Evolutionary conservation across 805 yeast species (phyloP).

Genomic region (Ogataea populi-albae): DNA sequence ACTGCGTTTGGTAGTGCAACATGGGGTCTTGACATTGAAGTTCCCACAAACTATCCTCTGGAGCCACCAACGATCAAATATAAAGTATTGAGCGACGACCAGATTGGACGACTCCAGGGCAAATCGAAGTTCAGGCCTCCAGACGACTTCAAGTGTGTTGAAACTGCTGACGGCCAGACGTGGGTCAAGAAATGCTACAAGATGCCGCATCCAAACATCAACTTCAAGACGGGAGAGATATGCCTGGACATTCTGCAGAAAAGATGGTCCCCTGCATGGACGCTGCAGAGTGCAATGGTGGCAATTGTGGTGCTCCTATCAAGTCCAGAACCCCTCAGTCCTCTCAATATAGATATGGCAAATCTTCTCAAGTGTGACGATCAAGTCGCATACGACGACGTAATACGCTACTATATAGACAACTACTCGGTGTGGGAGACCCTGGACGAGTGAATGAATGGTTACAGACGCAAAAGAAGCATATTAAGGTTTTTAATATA

Average conservation of each 20-base stretch:
- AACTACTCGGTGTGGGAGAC: constrained; percentile 20
- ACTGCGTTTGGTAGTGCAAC: constrained; percentile 52
- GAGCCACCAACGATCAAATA: constrained; percentile 58
- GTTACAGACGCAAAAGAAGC: too few species aligned
- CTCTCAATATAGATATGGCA: constrained; percentile 68
- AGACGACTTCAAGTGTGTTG: not conserved
- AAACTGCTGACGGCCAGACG: not conserved
- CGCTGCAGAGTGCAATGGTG: constrained; percentile 49
- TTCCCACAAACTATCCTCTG: constrained; percentile 53
- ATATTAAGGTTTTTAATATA: constrained; percentile 1
- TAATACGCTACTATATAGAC: constrained; percentile 39
- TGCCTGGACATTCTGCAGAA: constrained; percentile 62
- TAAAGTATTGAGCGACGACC: constrained; percentile 14
- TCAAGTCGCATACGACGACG: constrained; percentile 38
- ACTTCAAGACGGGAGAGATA: constrained; percentile 59
- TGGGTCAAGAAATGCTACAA: constrained; percentile 18
- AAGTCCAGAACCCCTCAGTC: constrained; percentile 70
- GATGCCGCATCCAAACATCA: constrained; percentile 50
- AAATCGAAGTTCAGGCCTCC: not conserved
- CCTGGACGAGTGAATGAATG: constrained; percentile 7
- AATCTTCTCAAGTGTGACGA: constrained; percentile 53
- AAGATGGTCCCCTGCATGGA: constrained; percentile 78
- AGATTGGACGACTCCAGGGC: constrained; percentile 6
- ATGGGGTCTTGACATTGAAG: constrained; percentile 47
- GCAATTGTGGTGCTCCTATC: constrained; percentile 57